A percentile compares a stretch with the other conserved stretches of the same genome.
Conservation (phyloP, 495 filamentous ascomycete genomes). For the Saxophila tyrrhenica region DNA sequence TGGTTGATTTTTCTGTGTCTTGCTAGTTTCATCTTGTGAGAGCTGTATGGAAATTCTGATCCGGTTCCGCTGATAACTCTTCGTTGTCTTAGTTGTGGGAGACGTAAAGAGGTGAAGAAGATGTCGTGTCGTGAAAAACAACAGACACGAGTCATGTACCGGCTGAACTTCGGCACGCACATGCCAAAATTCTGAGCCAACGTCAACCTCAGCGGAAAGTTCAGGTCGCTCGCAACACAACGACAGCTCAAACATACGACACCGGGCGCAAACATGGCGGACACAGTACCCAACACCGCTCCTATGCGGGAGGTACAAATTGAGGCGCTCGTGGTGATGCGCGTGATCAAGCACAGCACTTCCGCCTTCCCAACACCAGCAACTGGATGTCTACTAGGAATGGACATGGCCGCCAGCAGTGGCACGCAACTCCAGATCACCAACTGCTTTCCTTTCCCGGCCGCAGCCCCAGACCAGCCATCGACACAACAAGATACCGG, state of each 20-base stretch:
- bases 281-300: background rate
- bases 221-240: no score
- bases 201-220: background rate
- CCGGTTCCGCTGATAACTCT: no score
- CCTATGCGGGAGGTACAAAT: conserved; percentile 55
- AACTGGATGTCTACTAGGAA: conserved; percentile 81
- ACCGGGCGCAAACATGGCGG: conserved; percentile 13
- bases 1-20: no score
- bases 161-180: background rate
- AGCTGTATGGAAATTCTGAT: no score
- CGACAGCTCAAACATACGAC: no score
- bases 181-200: background rate
- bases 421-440: conserved; percentile 72
- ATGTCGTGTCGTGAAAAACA: no score
- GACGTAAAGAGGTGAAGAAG: no score
- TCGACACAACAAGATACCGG: conserved; percentile 71
- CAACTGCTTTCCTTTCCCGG: conserved; percentile 89
- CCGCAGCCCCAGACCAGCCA: conserved; percentile 29
- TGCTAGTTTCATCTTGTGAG: no score
- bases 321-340: conserved; percentile 86
- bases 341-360: conserved; percentile 88
- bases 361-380: conserved; percentile 78
- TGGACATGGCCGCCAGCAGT: conserved; percentile 51
- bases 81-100: no score
- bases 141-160: no score